Percentiles rank a stretch among this genome's conserved stretches.
These are phyloP conservation scores for Mangifera indica DNA, from an alignment of 345 rosid genomes.

Conservation along the genomic window DNA sequence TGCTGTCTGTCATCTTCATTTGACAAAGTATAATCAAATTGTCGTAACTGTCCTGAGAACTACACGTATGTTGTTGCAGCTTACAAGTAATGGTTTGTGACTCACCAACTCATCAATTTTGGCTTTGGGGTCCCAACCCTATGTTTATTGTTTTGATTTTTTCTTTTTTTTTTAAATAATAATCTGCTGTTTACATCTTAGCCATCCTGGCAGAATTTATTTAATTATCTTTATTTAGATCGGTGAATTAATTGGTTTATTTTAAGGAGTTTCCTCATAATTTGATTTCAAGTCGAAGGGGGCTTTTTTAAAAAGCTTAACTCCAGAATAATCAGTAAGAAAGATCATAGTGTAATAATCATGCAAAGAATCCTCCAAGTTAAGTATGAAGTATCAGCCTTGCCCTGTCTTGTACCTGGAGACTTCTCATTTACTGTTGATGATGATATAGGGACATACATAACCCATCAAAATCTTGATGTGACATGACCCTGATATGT, in stretches of 20 bases:
- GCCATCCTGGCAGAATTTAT: constrained; percentile 4
- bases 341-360: too few species aligned
- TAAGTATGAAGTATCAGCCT: too few species aligned
- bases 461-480: constrained; percentile 22
- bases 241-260: background rate
- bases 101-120: constrained; percentile 16
- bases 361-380: too few species aligned
- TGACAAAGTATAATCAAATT: background rate
- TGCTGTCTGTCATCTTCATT: background rate
- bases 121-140: constrained; percentile 1
- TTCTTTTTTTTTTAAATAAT: background rate
- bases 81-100: background rate
- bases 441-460: background rate
- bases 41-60: background rate
- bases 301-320: too few species aligned
- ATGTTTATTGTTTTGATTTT: background rate
- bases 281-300: too few species aligned
- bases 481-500: background rate
- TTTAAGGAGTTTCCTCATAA: background rate
- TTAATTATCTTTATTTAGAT: background rate
- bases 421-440: background rate
- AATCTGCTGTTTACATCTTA: too few species aligned
- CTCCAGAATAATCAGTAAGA: too few species aligned
- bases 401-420: too few species aligned
- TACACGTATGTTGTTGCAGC: constrained; percentile 6